phyloP scores from a whole-genome alignment of 1,284 basidiomycete species.

The Wallemia ichthyophaga region DNA sequence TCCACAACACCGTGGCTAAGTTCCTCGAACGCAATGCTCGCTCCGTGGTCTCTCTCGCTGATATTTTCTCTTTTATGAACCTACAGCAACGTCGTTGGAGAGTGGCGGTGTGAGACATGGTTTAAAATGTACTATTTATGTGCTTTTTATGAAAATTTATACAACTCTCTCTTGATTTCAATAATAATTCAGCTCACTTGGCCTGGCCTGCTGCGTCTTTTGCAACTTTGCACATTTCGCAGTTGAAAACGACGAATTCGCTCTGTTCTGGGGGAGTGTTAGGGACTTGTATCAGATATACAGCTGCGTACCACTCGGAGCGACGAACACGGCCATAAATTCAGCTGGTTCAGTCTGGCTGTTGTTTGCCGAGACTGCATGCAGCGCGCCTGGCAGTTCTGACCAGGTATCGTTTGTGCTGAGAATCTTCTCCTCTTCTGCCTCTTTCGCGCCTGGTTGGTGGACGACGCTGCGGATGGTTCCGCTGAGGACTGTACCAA shows the following conservation, averaged over 20 bases:
- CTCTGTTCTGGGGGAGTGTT: background rate
- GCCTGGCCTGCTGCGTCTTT: background rate
- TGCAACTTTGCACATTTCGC: background rate
- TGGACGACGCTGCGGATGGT: background rate
- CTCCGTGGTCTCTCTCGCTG: background rate
- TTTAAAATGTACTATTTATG: background rate
- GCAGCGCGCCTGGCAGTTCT: background rate
- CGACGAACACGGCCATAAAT: background rate
- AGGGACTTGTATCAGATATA: background rate
- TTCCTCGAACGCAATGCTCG: background rate
- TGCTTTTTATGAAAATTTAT: no score
- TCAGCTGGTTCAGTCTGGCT: background rate
- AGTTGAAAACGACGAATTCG: background rate
- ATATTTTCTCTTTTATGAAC: constrained; percentile 1
- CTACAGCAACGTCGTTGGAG: background rate
- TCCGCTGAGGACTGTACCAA: background rate
- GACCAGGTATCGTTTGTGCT: background rate
- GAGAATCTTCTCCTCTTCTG: background rate
- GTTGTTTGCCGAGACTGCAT: background rate
- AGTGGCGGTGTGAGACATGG: background rate
- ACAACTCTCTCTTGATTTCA: no score
- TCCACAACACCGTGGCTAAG: background rate
- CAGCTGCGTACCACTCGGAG: background rate
- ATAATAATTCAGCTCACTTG: no score
- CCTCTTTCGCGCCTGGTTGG: background rate